Base-by-base conservation (phyloP, 2,329 filamentous ascomycete genomes). In the Talaromyces islandicus region DNA sequence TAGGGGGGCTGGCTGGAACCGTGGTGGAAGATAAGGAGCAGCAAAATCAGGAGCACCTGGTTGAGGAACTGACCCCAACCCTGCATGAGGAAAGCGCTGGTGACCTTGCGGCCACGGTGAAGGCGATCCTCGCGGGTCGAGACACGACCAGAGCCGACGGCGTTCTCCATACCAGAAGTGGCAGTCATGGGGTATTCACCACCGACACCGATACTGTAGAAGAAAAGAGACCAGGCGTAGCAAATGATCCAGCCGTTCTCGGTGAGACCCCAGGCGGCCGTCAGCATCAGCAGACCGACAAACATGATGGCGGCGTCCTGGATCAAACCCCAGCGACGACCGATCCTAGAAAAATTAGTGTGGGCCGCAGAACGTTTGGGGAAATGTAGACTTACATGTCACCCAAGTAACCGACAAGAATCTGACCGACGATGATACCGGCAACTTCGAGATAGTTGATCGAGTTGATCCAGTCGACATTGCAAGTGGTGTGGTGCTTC, bases 121-220 rank as follows among this genome's bases (percentile, higher is more conserved):
- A 97, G 86, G 73, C 93, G 91, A 74, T 97, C 93, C 58, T 96
- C 91, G 64, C 88, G 88, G 61, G 92, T 96, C 7, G 93, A 97
- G 58, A 96, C 79, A 74, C 88, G 92, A 63, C 93, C 92, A 41
- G 91, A 80, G n/a, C 90, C 86, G 52, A 92, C 88, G 17, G 91
- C 89, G 70, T 92, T 91, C 75, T 96, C 92, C 86, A 97, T 96
- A 62, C 92, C 92, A 9, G 91, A 92, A 12, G 93, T 97, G 19
- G 93, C 93, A 35, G 93, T 97, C 83, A 97, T 97, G 64, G 93
- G 93, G 72, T 97, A 97, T 78, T 96, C 92, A 67, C 92, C 92
- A 68, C 91, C 74, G 57, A 85, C 81, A 69, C 81, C 82, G 55
- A 88, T 82, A 70, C 88, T 86, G 75, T 94, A 94, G 80, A 97